Evolutionary conservation across 116 monocot species (phyloP).

Genomic region (Dioscorea cayenensis): DNA sequence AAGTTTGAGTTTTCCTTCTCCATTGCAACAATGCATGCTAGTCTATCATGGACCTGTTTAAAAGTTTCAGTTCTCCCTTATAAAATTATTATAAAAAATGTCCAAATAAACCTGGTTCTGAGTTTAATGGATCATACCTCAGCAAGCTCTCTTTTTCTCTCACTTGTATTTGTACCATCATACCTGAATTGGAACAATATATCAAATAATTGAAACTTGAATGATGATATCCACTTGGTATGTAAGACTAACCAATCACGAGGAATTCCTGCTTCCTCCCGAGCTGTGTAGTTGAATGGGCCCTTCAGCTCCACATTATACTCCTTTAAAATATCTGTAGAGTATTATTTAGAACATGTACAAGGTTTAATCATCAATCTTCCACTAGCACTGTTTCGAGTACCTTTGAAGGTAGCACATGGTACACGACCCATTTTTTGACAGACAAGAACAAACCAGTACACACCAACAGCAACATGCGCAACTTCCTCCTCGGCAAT

Average conservation of each 20-base stretch:
- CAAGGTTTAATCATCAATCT: background rate
- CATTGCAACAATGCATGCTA: conserved; percentile 66
- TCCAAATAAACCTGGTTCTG: background rate
- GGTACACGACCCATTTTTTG: conserved; percentile 60
- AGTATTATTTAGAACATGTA: background rate
- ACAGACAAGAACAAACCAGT: conserved; percentile 78
- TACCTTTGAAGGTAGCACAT: conserved; percentile 62
- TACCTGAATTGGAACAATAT: conserved; percentile 36
- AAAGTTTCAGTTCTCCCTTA: background rate
- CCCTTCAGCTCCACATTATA: conserved; percentile 77
- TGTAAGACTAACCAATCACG: conserved; percentile 62
- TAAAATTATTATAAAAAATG: background rate
- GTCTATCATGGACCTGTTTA: conserved; percentile 70
- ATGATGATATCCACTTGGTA: background rate
- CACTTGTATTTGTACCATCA: conserved; percentile 20
- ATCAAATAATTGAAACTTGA: background rate
- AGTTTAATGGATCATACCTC: conserved; percentile 23
- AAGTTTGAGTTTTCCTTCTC: conserved; percentile 75
- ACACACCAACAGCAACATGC: conserved; percentile 85
- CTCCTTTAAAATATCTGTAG: conserved; percentile 65
- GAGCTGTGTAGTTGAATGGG: conserved; percentile 85
- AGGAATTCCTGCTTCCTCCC: conserved; percentile 89
- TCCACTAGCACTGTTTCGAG: background rate
- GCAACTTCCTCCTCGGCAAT: conserved; percentile 96
- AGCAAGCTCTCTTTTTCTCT: conserved; percentile 37